Evolutionary conservation across 2,329 filamentous ascomycete genomes (phyloP).

Genomic region (Microcyclosporella mali): DNA sequence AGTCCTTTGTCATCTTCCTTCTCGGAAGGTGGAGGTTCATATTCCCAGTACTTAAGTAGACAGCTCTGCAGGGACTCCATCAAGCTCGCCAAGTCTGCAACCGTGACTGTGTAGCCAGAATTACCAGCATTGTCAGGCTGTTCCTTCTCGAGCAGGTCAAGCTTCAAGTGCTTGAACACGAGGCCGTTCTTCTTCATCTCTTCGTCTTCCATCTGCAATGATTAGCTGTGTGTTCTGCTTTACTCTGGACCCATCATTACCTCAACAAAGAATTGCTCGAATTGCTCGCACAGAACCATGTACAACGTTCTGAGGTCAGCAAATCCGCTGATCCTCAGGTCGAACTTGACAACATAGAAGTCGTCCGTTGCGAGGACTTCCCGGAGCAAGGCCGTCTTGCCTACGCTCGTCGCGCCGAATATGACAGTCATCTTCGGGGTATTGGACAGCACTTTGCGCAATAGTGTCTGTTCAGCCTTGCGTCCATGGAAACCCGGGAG

Average conservation of each 20-base stretch:
- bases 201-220: conserved; percentile 10
- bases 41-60: conserved; percentile 16
- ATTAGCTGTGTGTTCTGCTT: not conserved
- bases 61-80: conserved; percentile 18
- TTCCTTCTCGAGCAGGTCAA: conserved; percentile 14
- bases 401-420: conserved; percentile 16
- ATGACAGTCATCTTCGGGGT: conserved; percentile 16
- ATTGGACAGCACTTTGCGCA: conserved; percentile 12
- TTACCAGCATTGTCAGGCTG: conserved; percentile 10
- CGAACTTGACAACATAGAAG: conserved; percentile 18
- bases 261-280: conserved; percentile 14
- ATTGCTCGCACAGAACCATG: conserved; percentile 13
- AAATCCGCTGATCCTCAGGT: conserved; percentile 15
- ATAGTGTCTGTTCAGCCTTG: conserved; percentile 10
- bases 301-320: conserved; percentile 16
- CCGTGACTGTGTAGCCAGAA: conserved; percentile 7
- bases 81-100: conserved; percentile 15
- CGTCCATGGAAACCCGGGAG: conserved; percentile 17
- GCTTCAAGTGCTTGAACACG: conserved; percentile 5
- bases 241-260: not conserved
- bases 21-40: conserved; percentile 6
- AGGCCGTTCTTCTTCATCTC: conserved; percentile 17
- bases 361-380: conserved; percentile 17
- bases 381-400: conserved; percentile 16
- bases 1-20: not conserved